Evolutionary conservation across 805 yeast genomes (phyloP).

Genomic region (Peterozyma toletana): DNA sequence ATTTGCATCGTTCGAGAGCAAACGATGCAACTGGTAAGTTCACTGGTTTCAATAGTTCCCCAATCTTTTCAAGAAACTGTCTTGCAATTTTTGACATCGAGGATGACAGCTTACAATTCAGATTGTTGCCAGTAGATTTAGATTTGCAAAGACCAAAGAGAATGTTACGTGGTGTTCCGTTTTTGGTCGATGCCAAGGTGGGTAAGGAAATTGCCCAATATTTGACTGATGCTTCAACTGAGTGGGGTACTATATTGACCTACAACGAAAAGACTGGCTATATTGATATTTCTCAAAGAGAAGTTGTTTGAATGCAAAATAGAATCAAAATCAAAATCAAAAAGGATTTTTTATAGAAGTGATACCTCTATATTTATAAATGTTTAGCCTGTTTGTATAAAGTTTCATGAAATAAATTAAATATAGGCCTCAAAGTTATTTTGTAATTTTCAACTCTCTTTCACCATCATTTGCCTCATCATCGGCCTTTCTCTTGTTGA

Average conservation of each 20-base stretch:
- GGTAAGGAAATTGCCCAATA: slow-evolving; percentile 17
- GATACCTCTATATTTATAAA: no score
- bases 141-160: slow-evolving; percentile 16
- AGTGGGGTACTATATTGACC: slow-evolving; percentile 17
- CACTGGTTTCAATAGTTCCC: slow-evolving; percentile 18
- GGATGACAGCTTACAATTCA: slow-evolving; percentile 12
- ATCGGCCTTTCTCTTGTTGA: no score
- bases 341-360: no score
- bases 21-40: slow-evolving; percentile 17
- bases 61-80: slow-evolving; percentile 19
- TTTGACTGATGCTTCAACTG: slow-evolving; percentile 14
- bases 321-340: no score
- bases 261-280: slow-evolving; percentile 16
- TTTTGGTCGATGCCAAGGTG: slow-evolving; percentile 15
- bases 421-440: no score
- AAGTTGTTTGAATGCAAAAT: no score
- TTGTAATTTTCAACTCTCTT: no score
- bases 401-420: no score
- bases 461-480: no score
- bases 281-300: slow-evolving; percentile 8
- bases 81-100: slow-evolving; percentile 17
- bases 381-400: no score
- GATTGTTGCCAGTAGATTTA: slow-evolving; percentile 18
- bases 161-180: slow-evolving; percentile 19
- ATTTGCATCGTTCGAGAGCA: slow-evolving; percentile 18